Evolutionary conservation across 192 early-diverging fungal species (phyloP).

Genomic region (Podila epicladia): DNA sequence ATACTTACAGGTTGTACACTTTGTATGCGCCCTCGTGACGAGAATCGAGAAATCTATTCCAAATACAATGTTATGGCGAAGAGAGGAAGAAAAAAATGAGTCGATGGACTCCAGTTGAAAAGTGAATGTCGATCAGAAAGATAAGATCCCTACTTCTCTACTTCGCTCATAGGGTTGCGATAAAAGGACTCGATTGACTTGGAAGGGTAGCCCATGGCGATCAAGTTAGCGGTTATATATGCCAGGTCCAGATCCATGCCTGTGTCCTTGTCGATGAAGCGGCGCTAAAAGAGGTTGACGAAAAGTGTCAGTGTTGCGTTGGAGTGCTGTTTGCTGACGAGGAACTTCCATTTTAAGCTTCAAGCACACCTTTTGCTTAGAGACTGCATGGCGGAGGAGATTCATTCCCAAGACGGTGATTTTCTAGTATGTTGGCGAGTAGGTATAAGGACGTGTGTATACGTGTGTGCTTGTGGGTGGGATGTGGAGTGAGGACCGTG

Average conservation of each 20-base stretch:
- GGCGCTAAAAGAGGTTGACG: slow-evolving; percentile 19
- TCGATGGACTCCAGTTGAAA: background rate
- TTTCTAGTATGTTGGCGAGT: too few species aligned
- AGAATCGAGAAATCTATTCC: slow-evolving; percentile 60
- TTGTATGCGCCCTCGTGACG: slow-evolving; percentile 62
- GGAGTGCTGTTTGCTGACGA: too few species aligned
- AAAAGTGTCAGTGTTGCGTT: background rate
- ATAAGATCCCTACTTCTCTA: slow-evolving; percentile 57
- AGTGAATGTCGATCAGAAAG: background rate
- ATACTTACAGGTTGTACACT: slow-evolving; percentile 68
- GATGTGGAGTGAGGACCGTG: background rate
- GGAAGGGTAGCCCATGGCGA: slow-evolving; percentile 70
- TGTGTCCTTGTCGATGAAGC: slow-evolving; percentile 48
- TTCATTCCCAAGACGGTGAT: slow-evolving; percentile 18
- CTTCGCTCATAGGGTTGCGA: slow-evolving; percentile 62
- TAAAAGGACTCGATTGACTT: slow-evolving; percentile 62
- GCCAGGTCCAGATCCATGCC: slow-evolving; percentile 56
- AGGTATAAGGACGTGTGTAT: background rate
- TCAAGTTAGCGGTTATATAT: slow-evolving; percentile 62
- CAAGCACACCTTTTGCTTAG: slow-evolving; percentile 34
- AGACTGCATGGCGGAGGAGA: slow-evolving; percentile 45
- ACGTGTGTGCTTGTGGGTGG: too few species aligned
- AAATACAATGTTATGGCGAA: background rate
- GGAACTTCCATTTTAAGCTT: too few species aligned
- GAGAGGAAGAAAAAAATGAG: background rate